Evolutionary conservation across 148 eudicot genomes (phyloP).

Genomic region (Selenicereus undatus): DNA sequence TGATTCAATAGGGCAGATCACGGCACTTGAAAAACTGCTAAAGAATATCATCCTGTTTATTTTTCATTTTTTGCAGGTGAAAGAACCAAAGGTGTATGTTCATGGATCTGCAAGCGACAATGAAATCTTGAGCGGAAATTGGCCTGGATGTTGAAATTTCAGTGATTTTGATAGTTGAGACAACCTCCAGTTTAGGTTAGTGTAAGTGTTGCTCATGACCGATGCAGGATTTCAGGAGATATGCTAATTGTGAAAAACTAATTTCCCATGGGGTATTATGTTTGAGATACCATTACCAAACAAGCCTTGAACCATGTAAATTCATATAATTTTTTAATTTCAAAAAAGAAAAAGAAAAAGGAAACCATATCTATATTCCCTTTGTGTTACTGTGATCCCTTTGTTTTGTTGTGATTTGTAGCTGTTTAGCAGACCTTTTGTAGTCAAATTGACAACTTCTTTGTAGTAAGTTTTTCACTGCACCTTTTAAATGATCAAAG

Average conservation of each 20-base stretch:
- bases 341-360: not conserved
- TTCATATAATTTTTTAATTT: not conserved
- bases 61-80: slow-evolving; percentile 41
- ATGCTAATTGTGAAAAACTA: not conserved
- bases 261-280: not conserved
- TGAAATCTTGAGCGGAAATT: slow-evolving; percentile 39
- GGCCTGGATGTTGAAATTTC: slow-evolving; percentile 57
- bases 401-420: not conserved
- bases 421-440: not conserved
- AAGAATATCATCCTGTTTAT: not conserved
- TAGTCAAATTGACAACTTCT: not conserved
- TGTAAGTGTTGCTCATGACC: not conserved
- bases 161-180: not conserved
- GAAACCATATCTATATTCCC: not conserved
- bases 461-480: not conserved
- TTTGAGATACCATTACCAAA: not conserved
- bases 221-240: not conserved
- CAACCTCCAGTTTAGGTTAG: not conserved
- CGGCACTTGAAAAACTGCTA: not conserved
- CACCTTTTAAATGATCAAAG: too few species aligned
- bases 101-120: slow-evolving; percentile 42
- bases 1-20: not conserved
- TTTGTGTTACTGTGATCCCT: too few species aligned
- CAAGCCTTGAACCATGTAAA: not conserved
- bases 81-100: slow-evolving; percentile 63